Conservation (phyloP, 495 filamentous ascomycete species). For the Durotheca rogersii region DNA sequence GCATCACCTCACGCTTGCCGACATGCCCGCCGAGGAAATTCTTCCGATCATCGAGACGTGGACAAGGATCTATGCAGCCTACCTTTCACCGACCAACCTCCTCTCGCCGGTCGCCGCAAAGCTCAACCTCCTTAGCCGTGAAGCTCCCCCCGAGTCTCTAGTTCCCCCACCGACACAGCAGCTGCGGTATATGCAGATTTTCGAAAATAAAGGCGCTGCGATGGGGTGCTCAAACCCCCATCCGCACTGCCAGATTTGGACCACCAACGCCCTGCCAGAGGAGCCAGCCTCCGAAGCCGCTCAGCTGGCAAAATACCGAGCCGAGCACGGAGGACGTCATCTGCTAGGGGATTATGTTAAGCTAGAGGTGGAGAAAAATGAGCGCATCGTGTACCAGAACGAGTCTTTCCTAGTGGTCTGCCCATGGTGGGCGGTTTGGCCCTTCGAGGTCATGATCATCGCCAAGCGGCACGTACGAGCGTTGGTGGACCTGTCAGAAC, state of each 20-base stretch:
- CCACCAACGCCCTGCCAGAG: slow-evolving; percentile 83
- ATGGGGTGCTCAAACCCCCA: slow-evolving; percentile 99
- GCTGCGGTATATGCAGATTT: slow-evolving; percentile 97
- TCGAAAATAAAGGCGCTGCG: slow-evolving; percentile 96
- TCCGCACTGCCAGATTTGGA: slow-evolving; percentile 96
- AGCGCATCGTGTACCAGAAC: slow-evolving; percentile 87
- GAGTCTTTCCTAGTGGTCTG: slow-evolving; percentile 77
- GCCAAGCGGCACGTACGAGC: slow-evolving; percentile 76
- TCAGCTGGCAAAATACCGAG: slow-evolving; percentile 73
- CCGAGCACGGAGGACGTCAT: slow-evolving; percentile 67
- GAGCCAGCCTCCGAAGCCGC: slow-evolving; percentile 77
- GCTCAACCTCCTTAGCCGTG: slow-evolving; percentile 34
- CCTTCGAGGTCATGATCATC: slow-evolving; percentile 92
- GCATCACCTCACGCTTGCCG: slow-evolving; percentile 90
- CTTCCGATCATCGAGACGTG: slow-evolving; percentile 78
- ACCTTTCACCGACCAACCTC: slow-evolving; percentile 72
- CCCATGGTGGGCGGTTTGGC: slow-evolving; percentile 98
- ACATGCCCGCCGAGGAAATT: slow-evolving; percentile 69
- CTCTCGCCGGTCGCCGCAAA: slow-evolving; percentile 49
- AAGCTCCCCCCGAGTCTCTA: slow-evolving; percentile 44
- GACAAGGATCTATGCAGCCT: slow-evolving; percentile 81
- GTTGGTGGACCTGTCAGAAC: slow-evolving; percentile 72
- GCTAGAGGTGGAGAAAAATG: slow-evolving; percentile 76
- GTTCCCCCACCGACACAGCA: slow-evolving; percentile 65
- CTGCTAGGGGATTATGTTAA: slow-evolving; percentile 84